Evolutionary conservation across 164 flowering plant species (phyloP).

Genomic region (Warburgia ugandensis): DNA sequence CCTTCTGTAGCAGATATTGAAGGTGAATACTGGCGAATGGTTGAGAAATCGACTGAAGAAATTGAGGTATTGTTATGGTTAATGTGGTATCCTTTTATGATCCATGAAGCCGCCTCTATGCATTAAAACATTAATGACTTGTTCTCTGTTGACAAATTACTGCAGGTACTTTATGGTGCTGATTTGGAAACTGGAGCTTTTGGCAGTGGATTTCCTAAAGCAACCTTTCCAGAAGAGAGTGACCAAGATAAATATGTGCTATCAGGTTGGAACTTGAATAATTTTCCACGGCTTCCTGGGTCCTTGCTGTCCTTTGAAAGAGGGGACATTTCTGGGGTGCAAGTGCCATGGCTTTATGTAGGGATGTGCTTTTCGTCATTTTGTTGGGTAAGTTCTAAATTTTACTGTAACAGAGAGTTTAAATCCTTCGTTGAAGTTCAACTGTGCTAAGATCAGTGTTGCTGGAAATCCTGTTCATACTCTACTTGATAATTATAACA

Average conservation of each 20-base stretch:
- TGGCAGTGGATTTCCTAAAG: conserved; percentile 81
- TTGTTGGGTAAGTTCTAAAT: conserved; percentile 68
- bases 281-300: conserved; percentile 73
- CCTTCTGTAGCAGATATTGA: conserved; percentile 77
- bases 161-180: conserved; percentile 83
- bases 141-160: not conserved
- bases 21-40: conserved; percentile 92
- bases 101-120: no score
- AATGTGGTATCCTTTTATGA: not conserved
- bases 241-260: conserved; percentile 37
- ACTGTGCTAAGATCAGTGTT: no score
- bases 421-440: no score
- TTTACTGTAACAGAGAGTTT: no score
- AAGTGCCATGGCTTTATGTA: conserved; percentile 88
- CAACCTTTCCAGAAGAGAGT: conserved; percentile 16
- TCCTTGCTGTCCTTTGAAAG: conserved; percentile 69
- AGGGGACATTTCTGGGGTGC: conserved; percentile 78
- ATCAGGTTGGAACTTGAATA: conserved; percentile 88
- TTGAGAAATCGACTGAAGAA: conserved; percentile 76
- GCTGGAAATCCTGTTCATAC: no score
- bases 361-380: conserved; percentile 97
- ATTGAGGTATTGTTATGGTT: conserved; percentile 48
- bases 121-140: no score
- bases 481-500: no score
- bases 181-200: conserved; percentile 76